These are phyloP conservation scores for Lavandula angustifolia DNA, from an alignment of 257 asterid species.

Conservation along the genomic window DNA sequence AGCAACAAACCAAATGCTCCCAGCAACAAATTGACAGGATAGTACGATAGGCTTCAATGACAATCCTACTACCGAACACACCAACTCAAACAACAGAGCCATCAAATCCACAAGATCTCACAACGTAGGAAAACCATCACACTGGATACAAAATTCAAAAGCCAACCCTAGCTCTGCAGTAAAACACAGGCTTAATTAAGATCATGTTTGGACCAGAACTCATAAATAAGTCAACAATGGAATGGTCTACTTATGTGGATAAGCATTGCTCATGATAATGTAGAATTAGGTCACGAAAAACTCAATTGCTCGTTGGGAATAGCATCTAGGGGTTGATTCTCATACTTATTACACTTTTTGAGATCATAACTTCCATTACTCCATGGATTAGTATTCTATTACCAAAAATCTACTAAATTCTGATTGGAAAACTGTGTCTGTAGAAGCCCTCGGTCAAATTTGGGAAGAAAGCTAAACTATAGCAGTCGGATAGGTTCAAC, in stretches of 20 bases:
- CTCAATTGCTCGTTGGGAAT: neutral
- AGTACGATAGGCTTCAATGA: conserved; percentile 49
- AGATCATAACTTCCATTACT: neutral
- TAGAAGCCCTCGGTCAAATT: neutral
- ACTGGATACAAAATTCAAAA: neutral
- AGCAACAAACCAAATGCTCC: conserved; percentile 35
- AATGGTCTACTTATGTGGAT: neutral
- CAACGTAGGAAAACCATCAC: neutral
- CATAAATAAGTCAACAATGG: conserved; percentile 3
- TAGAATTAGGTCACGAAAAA: too few species aligned
- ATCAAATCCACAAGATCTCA: conserved; percentile 18
- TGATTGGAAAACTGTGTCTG: neutral
- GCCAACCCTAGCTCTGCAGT: neutral
- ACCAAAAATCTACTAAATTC: neutral
- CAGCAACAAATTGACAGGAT: conserved; percentile 42
- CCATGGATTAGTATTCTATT: neutral
- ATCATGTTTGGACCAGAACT: neutral
- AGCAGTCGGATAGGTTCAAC: neutral
- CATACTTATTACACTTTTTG: too few species aligned
- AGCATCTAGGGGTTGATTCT: too few species aligned
- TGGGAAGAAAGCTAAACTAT: neutral
- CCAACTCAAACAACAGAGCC: conserved; percentile 40
- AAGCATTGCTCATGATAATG: neutral
- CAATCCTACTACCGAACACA: conserved; percentile 32
- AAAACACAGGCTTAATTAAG: neutral